These are phyloP conservation scores for Blastomyces emzantsi DNA, from an alignment of 2,329 filamentous ascomycete genomes.

Conservation along the genomic window DNA sequence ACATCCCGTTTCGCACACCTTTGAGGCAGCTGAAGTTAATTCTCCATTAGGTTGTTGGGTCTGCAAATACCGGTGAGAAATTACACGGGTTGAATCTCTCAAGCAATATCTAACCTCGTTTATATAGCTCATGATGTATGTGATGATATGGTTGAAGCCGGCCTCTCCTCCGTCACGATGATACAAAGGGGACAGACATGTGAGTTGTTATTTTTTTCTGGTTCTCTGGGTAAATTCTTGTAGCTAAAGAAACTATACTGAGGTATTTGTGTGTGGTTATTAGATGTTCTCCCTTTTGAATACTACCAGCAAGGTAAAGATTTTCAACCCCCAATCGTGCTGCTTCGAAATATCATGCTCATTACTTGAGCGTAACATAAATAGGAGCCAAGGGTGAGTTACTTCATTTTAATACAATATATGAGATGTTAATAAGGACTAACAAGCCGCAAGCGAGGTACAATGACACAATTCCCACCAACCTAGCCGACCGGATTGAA, in stretches of 20 bases:
- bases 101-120: not conserved
- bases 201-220: slow-evolving; percentile 14
- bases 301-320: slow-evolving; percentile 12
- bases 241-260: not conserved
- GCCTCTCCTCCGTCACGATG: slow-evolving; percentile 38
- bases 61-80: slow-evolving; percentile 37
- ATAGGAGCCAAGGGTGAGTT: slow-evolving; percentile 14
- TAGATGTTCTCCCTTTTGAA: slow-evolving; percentile 18
- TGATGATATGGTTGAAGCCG: slow-evolving; percentile 39
- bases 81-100: not conserved
- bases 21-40: not conserved
- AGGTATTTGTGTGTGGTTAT: not conserved
- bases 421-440: slow-evolving; percentile 1
- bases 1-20: not conserved
- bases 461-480: slow-evolving; percentile 17
- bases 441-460: slow-evolving; percentile 15
- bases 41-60: slow-evolving; percentile 31
- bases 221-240: not conserved
- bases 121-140: slow-evolving; percentile 37
- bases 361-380: not conserved
- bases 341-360: not conserved
- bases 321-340: not conserved
- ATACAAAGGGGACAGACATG: slow-evolving; percentile 39
- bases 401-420: not conserved
- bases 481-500: slow-evolving; percentile 17